Percentiles rank a stretch among this genome's conserved stretches.
Evolutionary conservation across 1,284 basidiomycete species (phyloP).

Genomic region (Gymnopus androsaceus): DNA sequence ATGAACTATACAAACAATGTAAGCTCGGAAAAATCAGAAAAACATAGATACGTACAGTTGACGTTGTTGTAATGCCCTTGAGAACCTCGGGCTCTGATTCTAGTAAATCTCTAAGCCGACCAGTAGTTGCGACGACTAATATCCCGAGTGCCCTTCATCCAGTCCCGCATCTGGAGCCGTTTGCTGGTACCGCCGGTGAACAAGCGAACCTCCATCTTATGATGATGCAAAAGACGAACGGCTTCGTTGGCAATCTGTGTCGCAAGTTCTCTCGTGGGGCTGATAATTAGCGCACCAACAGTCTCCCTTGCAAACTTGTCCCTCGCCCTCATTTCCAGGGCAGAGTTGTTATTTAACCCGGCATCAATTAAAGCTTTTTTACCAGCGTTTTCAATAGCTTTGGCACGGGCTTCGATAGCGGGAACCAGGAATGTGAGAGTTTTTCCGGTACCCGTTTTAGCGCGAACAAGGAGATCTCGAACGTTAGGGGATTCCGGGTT

Average conservation of each 20-base stretch:
- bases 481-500: constrained; percentile 33
- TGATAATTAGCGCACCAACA: constrained; percentile 85
- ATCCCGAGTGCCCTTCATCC: constrained; percentile 69
- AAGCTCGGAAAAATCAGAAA: constrained; percentile 1
- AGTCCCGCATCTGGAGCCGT: constrained; percentile 67
- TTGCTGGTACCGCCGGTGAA: constrained; percentile 84
- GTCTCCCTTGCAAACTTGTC: constrained; percentile 43
- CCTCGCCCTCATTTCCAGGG: constrained; percentile 33
- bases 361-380: constrained; percentile 42
- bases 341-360: constrained; percentile 36
- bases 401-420: constrained; percentile 77
- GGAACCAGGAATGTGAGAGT: constrained; percentile 91
- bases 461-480: constrained; percentile 78
- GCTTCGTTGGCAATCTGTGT: constrained; percentile 93
- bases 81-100: constrained; percentile 60
- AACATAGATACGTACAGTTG: constrained; percentile 51
- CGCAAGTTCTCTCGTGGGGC: constrained; percentile 93
- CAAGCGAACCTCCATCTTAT: constrained; percentile 72
- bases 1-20: constrained; percentile 60
- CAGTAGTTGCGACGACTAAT: constrained; percentile 94
- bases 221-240: constrained; percentile 64
- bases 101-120: constrained; percentile 83
- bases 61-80: constrained; percentile 54
- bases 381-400: constrained; percentile 45
- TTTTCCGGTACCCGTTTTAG: constrained; percentile 94